These are phyloP conservation scores for Colletotrichum tamarilloi DNA, from an alignment of 2,329 filamentous ascomycete genomes.

Conservation along the genomic window DNA sequence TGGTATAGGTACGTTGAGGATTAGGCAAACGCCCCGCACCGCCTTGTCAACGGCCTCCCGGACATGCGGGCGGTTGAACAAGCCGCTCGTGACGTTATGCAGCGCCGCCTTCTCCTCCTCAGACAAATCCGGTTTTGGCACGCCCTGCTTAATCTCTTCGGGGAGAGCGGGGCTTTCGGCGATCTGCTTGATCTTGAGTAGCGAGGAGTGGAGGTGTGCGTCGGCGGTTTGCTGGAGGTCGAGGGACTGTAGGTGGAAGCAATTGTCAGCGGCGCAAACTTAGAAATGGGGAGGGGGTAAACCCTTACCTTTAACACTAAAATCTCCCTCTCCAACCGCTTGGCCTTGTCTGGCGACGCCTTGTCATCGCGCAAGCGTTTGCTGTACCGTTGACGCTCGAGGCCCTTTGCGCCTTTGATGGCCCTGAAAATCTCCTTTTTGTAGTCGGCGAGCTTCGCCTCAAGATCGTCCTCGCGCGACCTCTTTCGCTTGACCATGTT, in stretches of 20 bases:
- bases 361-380: constrained; percentile 65
- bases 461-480: constrained; percentile 54
- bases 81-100: constrained; percentile 69
- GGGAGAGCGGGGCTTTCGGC: constrained; percentile 63
- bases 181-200: constrained; percentile 65
- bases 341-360: constrained; percentile 59
- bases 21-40: constrained; percentile 59
- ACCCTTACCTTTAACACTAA: constrained; percentile 62
- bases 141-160: constrained; percentile 55
- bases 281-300: not conserved
- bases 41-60: constrained; percentile 61
- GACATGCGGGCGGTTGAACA: constrained; percentile 65
- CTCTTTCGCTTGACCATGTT: constrained; percentile 71
- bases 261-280: constrained; percentile 13
- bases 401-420: constrained; percentile 78
- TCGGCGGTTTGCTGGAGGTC: constrained; percentile 68
- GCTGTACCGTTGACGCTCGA: constrained; percentile 81
- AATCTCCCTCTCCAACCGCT: constrained; percentile 71
- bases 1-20: constrained; percentile 60
- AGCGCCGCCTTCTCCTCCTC: constrained; percentile 63
- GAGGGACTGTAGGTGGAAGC: constrained; percentile 55
- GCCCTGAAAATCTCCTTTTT: constrained; percentile 72
- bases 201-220: constrained; percentile 65
- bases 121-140: constrained; percentile 62
- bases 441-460: constrained; percentile 63